phyloP scores from a whole-genome alignment of 2,329 filamentous ascomycete genomes.

The Alternaria atra region DNA sequence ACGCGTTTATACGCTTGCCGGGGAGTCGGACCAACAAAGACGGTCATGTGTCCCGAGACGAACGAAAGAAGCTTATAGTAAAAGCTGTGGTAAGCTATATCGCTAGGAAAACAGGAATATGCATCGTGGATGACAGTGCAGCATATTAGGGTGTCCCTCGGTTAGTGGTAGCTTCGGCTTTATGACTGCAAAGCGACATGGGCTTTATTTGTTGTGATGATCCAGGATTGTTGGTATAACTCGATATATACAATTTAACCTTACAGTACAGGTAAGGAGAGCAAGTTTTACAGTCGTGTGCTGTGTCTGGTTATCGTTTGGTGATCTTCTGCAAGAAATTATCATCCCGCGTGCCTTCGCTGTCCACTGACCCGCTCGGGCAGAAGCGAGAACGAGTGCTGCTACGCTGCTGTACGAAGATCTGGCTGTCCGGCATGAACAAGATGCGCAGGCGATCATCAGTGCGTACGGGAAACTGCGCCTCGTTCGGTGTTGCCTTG shows the following conservation, averaged over 20 bases:
- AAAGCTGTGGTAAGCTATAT: background rate
- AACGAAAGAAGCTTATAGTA: background rate
- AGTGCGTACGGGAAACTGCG: slow-evolving; percentile 9
- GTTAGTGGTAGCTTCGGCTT: slow-evolving; percentile 15
- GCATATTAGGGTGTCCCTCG: slow-evolving; percentile 7
- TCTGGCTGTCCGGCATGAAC: slow-evolving; percentile 9
- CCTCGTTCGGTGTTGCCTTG: slow-evolving; percentile 11
- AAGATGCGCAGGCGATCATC: slow-evolving; percentile 22
- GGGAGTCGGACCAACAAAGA: background rate
- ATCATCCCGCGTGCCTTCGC: background rate
- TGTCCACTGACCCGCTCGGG: slow-evolving; percentile 7
- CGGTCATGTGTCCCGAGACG: background rate
- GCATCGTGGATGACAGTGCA: slow-evolving; percentile 14
- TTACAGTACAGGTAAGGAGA: background rate
- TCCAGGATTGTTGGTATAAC: slow-evolving; percentile 2
- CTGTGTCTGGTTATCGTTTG: background rate
- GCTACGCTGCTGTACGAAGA: slow-evolving; percentile 4
- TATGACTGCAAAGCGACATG: slow-evolving; percentile 14
- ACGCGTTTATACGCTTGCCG: background rate
- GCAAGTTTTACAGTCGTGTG: background rate
- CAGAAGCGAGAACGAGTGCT: slow-evolving; percentile 9
- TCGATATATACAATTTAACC: background rate
- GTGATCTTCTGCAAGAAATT: background rate
- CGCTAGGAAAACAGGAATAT: slow-evolving; percentile 15
- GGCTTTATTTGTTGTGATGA: slow-evolving; percentile 8